phyloP scores from a whole-genome alignment of 306 rosid genomes.

The Cicer cuneatum region DNA sequence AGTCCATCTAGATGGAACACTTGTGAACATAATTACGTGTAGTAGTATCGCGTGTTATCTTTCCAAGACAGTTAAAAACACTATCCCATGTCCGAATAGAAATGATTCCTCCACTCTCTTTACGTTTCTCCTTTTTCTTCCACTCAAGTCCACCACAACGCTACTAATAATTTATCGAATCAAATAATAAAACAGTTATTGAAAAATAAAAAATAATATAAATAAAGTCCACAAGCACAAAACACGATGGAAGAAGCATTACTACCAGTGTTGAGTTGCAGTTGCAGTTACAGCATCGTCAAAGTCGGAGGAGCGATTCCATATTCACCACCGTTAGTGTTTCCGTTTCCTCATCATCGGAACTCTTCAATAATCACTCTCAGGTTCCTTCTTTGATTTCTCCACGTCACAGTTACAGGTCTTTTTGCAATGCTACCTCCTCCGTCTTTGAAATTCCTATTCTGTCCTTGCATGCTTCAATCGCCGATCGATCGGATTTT shows the following conservation, averaged over 20 bases:
- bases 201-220: not conserved
- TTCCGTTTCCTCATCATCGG: constrained; percentile 29
- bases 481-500: constrained; percentile 18
- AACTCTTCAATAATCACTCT: constrained; percentile 15
- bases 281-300: constrained; percentile 1
- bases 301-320: constrained; percentile 9
- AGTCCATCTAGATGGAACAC: no score
- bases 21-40: no score
- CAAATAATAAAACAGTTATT: not conserved
- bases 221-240: constrained; percentile 13
- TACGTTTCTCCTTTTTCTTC: not conserved
- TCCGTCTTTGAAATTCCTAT: not conserved
- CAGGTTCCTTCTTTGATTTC: constrained; percentile 42
- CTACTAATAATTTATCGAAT: not conserved
- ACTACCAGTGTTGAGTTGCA: constrained; percentile 24
- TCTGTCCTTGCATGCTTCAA: constrained; percentile 12
- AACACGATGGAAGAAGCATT: constrained; percentile 22
- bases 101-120: no score
- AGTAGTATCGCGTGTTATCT: no score
- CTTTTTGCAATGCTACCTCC: constrained; percentile 23
- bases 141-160: not conserved
- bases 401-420: constrained; percentile 1
- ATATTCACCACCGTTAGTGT: constrained; percentile 19
- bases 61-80: not conserved
- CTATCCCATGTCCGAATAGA: not conserved